These are phyloP conservation scores for Candida morakotiae DNA, from an alignment of 805 yeast genomes.

Conservation along the genomic window DNA sequence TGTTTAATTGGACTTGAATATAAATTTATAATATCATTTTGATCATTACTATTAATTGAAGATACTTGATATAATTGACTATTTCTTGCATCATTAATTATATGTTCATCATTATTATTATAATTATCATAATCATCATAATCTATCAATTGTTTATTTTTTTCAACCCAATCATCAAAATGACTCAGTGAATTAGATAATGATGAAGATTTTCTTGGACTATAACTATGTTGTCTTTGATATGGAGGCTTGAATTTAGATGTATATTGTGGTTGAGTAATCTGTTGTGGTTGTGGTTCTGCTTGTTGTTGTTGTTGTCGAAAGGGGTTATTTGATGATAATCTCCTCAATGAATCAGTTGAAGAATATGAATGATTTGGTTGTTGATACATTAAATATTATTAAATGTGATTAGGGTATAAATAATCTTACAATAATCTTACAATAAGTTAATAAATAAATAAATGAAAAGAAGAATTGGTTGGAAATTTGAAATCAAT, in stretches of 20 bases:
- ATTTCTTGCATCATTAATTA: neutral
- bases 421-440: neutral
- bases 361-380: conserved; percentile 32
- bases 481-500: no score
- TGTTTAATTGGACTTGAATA: neutral
- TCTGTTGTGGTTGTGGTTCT: neutral
- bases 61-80: neutral
- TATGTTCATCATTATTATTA: neutral
- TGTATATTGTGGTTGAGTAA: conserved; percentile 4
- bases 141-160: conserved; percentile 38
- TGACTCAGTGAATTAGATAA: conserved; percentile 17
- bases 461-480: neutral
- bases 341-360: conserved; percentile 35
- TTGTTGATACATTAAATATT: conserved; percentile 43
- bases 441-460: neutral
- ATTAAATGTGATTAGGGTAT: neutral
- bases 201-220: conserved; percentile 2
- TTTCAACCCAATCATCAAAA: conserved; percentile 59
- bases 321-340: conserved; percentile 73
- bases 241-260: conserved; percentile 8
- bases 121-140: conserved; percentile 26
- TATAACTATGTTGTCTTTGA: conserved; percentile 6
- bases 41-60: neutral
- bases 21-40: conserved; percentile 4
- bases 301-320: conserved; percentile 32